Evolutionary conservation across 2,329 filamentous ascomycete genomes (phyloP), one percentile per base, ranked within the genome.

Genomic region (Chaetomium strumarium): DNA sequence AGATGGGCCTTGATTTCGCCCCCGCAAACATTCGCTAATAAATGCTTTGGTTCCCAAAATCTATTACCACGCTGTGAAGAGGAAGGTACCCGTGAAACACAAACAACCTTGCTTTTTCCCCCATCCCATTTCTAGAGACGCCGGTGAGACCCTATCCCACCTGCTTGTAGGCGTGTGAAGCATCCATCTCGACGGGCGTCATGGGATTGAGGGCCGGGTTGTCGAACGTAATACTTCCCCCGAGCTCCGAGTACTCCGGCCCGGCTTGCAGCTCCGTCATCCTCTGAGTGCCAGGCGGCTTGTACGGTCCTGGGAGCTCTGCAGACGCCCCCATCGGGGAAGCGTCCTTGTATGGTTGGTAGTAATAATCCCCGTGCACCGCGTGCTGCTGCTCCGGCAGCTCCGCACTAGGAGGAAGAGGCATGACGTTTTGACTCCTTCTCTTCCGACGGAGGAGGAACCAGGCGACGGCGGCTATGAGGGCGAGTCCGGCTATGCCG

Each of bases 151-250:
- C 16, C 34, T 46, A 46, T 16, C 49, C 16, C 11, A 13, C 14
- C 6, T 29, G 41, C 3, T 36, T 41, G 7, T 24, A 7, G 7
- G 24, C 24, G 7, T 24, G 4, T 7, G 24, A 24, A 2, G 47
- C 54, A 49, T 56, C 51, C 54, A 56, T 47, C 51, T 56, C 54
- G 13, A 38, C 41, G 1, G 51, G 41, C 31, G 44, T 16, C 5
- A 20, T 36, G 6, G 41, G 16, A 1, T n/a, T 20, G 11, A n/a
- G 17, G 24, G 33, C 17, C n/a, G 46, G 20, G 16, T 40, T 14
- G 13, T 19, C 12, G 14, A 31, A 19, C 4, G 30, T 13, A 2
- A 20, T 10, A 24, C n/a, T 38, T 12, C n/a, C 46, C 6, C 6
- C 11, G 8, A 54, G 24, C 42, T 57, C 49, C 2, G n/a, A 31